Conservation (phyloP, 768 basidiomycete species). For the Amanita rimosa region DNA sequence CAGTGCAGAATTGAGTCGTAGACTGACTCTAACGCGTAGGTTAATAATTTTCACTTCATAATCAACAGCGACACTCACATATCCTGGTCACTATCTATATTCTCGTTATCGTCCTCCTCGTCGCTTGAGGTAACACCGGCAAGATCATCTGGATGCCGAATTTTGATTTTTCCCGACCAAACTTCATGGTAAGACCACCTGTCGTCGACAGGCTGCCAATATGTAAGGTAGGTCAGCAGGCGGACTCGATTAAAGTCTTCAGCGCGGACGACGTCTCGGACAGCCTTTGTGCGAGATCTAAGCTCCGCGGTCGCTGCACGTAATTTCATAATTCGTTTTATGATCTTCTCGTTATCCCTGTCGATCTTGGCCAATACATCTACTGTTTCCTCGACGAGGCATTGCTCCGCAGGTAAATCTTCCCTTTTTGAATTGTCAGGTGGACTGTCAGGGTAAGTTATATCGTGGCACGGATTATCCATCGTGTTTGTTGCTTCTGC, state of each 20-base stretch:
- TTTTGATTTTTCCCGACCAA: slow-evolving; percentile 9
- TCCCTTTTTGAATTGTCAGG: slow-evolving; percentile 5
- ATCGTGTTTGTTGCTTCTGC: no score
- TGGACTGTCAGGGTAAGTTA: slow-evolving; percentile 10
- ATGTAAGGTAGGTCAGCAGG: slow-evolving; percentile 9
- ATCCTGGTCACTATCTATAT: not conserved
- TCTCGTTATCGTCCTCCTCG: slow-evolving; percentile 5
- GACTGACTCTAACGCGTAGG: not conserved
- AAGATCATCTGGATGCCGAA: slow-evolving; percentile 4
- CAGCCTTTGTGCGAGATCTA: slow-evolving; percentile 3
- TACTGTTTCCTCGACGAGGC: slow-evolving; percentile 9
- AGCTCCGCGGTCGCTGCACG: slow-evolving; percentile 6
- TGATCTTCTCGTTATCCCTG: slow-evolving; percentile 3
- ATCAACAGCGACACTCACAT: not conserved
- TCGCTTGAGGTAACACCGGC: slow-evolving; percentile 10
- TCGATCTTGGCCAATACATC: slow-evolving; percentile 10
- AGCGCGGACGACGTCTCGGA: slow-evolving; percentile 7
- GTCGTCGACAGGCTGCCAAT: slow-evolving; percentile 7
- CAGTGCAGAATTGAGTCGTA: not conserved
- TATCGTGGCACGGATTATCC: not conserved
- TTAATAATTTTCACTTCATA: not conserved
- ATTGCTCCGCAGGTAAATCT: slow-evolving; percentile 9
- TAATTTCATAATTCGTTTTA: slow-evolving; percentile 6
- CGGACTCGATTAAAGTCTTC: slow-evolving; percentile 11
- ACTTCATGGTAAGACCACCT: slow-evolving; percentile 13